Conservation (phyloP, 768 basidiomycete genomes). For the Favolaschia claudopus region DNA sequence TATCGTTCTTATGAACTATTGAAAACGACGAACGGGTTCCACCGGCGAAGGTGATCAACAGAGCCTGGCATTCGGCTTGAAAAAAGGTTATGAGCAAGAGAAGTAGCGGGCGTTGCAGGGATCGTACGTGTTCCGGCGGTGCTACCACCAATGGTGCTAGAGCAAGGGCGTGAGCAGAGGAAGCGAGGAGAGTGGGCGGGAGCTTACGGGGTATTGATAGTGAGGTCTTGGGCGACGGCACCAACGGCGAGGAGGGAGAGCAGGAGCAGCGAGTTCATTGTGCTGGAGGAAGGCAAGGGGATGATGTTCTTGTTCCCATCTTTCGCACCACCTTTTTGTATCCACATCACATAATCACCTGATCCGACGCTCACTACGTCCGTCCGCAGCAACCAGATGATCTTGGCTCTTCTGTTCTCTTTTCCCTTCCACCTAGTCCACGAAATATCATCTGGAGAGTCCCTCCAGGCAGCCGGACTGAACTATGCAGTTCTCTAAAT, state of each 20-base stretch:
- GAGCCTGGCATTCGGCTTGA: conserved; percentile 64
- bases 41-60: conserved; percentile 60
- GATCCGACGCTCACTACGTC: too few species aligned
- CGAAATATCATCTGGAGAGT: too few species aligned
- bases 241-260: conserved; percentile 49
- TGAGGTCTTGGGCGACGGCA: conserved; percentile 55
- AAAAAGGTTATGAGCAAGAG: not conserved
- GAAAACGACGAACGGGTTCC: conserved; percentile 57
- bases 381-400: not conserved
- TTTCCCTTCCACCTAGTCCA: too few species aligned
- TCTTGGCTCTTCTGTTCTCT: not conserved
- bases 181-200: not conserved
- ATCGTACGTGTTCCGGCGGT: conserved; percentile 8
- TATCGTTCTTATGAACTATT: not conserved
- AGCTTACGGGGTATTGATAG: conserved; percentile 78
- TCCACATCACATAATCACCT: not conserved
- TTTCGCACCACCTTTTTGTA: conserved; percentile 25
- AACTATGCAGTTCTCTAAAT: too few species aligned
- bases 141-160: conserved; percentile 49
- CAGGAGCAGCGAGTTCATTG: conserved; percentile 58
- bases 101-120: not conserved
- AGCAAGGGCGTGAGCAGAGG: not conserved
- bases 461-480: too few species aligned
- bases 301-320: conserved; percentile 15
- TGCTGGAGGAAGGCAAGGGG: conserved; percentile 38